Base-by-base conservation (phyloP, 108 stramenopile genomes). In the Nitzschia sp. region DNA sequence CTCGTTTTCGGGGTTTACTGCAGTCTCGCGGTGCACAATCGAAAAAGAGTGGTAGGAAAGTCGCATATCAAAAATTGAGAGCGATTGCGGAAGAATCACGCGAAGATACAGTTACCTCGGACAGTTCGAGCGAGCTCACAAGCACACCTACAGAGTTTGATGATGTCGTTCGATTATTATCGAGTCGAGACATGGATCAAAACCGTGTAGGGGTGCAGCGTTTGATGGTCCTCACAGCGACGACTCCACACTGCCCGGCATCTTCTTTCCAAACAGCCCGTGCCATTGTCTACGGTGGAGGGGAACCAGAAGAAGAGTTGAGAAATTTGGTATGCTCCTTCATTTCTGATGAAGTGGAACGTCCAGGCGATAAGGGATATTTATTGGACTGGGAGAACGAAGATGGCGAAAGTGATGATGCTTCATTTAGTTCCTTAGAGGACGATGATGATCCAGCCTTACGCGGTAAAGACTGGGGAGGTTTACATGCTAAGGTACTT, bases 141-240 rank as follows among this genome's bases (percentile, higher is more conserved):
- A 41, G 13, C 38, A 6, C 38, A 41, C 6, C 6, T 13, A 41
- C 6, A 13, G 13, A 41, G 13, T 13, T 41, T 41, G 38, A 41
- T 9, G 38, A 6, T 9, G 38, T 41, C 13, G 13, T 13, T 41
- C 13, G 6, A 41, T 41, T 73, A 16, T 48, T 73, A 27, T 73
- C 72, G 31, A 57, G 56, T 28, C 1, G 47, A 6, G 63, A 65
- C 35, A 28, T 58, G 3, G 72, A 58, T 26, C 30, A 17, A 1
- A 64, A 65, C 65, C 55, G 63, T 35, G 45, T 65, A 28, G 72
- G 72, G 1, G 28, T 73, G 2, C 53, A 65, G 35, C 54, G 44
- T 25, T 25, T 73, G 16, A 15, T 48, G n/a, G 19, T 63, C 23
- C 21, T 64, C 6, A 65, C 56, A 30, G 57, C 19, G n/a, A 58